These are phyloP conservation scores for Stachybotrys chlorohalonatus DNA, from an alignment of 2,329 filamentous ascomycete genomes.

Conservation along the genomic window DNA sequence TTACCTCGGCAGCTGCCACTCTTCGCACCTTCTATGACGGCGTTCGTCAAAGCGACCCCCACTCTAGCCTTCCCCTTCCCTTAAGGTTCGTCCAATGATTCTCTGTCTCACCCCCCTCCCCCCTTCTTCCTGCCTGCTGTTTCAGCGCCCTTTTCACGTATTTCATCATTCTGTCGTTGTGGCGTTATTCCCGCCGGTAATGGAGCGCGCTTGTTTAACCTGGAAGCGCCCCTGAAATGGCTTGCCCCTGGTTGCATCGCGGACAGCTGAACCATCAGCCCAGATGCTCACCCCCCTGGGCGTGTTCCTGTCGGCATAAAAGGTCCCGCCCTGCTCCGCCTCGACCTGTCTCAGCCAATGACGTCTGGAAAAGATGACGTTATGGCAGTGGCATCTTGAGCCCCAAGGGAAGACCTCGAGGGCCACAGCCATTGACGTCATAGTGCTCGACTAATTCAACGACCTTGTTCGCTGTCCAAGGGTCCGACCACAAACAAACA, in stretches of 20 bases:
- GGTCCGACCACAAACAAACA: background rate
- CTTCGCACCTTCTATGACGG: background rate
- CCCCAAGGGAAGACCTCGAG: conserved; percentile 8
- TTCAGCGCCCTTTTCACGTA: too few species aligned
- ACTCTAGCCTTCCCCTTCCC: background rate
- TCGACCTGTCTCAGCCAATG: background rate
- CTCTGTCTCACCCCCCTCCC: background rate
- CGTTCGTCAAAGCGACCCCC: background rate
- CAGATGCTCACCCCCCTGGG: background rate
- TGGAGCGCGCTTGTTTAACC: background rate
- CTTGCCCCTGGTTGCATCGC: background rate
- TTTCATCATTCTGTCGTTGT: background rate
- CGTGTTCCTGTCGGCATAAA: background rate
- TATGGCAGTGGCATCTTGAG: background rate
- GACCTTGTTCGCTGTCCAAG: background rate
- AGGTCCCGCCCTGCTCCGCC: background rate
- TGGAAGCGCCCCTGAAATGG: background rate
- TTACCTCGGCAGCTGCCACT: too few species aligned
- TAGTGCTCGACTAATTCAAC: conserved; percentile 6
- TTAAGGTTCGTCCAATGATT: background rate
- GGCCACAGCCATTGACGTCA: conserved; percentile 19
- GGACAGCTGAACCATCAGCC: background rate
- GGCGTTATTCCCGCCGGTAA: background rate
- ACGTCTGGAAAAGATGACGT: background rate
- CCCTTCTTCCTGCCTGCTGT: background rate